phyloP scores from a whole-genome alignment of 129 eudicot species.

The Arctium lappa region DNA sequence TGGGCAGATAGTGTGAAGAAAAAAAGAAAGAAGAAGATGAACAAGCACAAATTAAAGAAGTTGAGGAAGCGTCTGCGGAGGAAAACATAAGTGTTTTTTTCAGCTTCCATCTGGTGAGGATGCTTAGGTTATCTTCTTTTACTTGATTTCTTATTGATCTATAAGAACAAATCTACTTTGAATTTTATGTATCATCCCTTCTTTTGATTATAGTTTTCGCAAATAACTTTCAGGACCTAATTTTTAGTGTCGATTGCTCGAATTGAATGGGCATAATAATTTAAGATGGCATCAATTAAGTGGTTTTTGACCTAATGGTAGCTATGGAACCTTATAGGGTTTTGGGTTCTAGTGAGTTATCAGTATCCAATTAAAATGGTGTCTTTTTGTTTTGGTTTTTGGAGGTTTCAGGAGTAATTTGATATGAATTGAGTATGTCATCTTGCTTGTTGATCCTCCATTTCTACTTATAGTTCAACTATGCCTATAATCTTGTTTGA shows the following conservation, averaged over 20 bases:
- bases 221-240: not conserved
- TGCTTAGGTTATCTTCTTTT: not conserved
- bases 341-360: not conserved
- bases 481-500: not conserved
- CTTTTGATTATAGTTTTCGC: not conserved
- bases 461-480: not conserved
- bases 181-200: not conserved
- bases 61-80: conserved; percentile 74
- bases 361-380: not conserved
- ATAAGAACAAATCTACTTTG: not conserved
- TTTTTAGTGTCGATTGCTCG: conserved; percentile 7
- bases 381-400: conserved; percentile 8
- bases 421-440: not conserved
- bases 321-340: not conserved
- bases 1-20: conserved; percentile 96
- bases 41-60: conserved; percentile 84
- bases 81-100: conserved; percentile 42
- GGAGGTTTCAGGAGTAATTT: conserved; percentile 2
- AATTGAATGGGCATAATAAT: not conserved
- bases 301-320: not conserved
- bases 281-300: not conserved
- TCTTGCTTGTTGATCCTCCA: not conserved
- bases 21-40: conserved; percentile 95
- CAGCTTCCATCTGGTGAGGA: conserved; percentile 4
- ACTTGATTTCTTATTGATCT: conserved; percentile 13